Conservation (phyloP, 192 early-diverging fungal genomes). For the Coemansia sp. region DNA sequence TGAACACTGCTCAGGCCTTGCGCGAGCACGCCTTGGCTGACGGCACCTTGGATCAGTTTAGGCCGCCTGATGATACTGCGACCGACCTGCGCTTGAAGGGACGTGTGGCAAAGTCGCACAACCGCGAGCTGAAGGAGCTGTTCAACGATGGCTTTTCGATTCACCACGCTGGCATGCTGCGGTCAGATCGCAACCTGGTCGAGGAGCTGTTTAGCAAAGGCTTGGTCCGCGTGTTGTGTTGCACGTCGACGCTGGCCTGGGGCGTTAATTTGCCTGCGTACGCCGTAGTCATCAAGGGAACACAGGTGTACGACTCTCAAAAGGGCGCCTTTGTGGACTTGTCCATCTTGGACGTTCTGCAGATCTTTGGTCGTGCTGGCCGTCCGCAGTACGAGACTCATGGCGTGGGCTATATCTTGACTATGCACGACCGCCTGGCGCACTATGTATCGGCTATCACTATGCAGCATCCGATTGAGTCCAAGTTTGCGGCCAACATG, state of each 20-base stretch:
- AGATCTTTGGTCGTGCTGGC: conserved; percentile 99
- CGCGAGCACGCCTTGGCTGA: conserved; percentile 69
- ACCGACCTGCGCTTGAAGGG: conserved; percentile 53
- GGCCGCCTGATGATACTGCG: conserved; percentile 30
- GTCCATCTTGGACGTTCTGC: conserved; percentile 96
- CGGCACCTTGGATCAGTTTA: conserved; percentile 49
- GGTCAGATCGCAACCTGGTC: conserved; percentile 79
- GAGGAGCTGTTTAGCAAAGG: conserved; percentile 92
- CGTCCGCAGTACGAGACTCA: conserved; percentile 88
- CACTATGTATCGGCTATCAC: conserved; percentile 95
- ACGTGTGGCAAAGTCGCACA: conserved; percentile 72
- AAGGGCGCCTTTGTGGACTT: conserved; percentile 94
- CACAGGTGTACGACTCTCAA: conserved; percentile 90
- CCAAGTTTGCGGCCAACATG: conserved; percentile 78
- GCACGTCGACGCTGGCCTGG: conserved; percentile 98
- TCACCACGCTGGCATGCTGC: conserved; percentile 96
- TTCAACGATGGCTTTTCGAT: conserved; percentile 83
- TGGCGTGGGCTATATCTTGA: conserved; percentile 93
- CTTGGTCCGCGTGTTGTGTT: conserved; percentile 77
- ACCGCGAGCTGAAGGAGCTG: conserved; percentile 86
- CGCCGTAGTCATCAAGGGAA: conserved; percentile 98
- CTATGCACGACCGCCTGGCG: conserved; percentile 86
- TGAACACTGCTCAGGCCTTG: conserved; percentile 85
- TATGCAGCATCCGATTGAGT: conserved; percentile 97
- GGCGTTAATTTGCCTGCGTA: conserved; percentile 98